phyloP scores from a whole-genome alignment of 805 yeast species.

The Lipomyces kockii region DNA sequence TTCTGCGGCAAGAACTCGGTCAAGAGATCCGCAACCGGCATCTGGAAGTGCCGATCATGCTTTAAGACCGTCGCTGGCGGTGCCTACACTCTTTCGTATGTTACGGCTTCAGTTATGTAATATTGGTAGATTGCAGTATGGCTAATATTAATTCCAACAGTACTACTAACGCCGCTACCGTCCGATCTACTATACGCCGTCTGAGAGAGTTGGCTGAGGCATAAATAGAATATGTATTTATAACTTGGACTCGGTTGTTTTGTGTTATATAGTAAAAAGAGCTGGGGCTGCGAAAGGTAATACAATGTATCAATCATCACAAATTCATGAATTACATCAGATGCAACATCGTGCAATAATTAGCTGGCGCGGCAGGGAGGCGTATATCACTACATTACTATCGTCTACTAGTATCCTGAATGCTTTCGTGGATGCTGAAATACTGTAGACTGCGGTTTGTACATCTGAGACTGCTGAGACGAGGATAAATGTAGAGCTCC shows the following conservation, averaged over 20 bases:
- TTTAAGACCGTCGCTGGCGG: conserved; percentile 99
- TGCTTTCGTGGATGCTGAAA: not conserved
- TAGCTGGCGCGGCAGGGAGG: not conserved
- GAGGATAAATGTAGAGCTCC: not conserved
- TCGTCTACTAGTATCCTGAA: not conserved
- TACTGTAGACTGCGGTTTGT: not conserved
- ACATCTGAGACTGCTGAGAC: not conserved
- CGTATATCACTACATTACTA: not conserved
- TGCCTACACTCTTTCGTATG: conserved; percentile 91
- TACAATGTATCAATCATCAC: conserved; percentile 8
- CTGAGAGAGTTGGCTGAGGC: conserved; percentile 99
- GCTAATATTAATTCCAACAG: conserved; percentile 25
- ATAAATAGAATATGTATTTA: conserved; percentile 52
- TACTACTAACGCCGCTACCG: conserved; percentile 99
- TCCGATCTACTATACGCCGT: conserved; percentile 99
- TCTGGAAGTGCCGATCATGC: conserved; percentile 97
- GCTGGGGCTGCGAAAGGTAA: conserved; percentile 14
- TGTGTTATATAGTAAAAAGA: conserved; percentile 13
- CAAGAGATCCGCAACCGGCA: conserved; percentile 97
- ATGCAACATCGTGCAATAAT: not conserved
- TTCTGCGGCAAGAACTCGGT: conserved; percentile 99
- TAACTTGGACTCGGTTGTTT: conserved; percentile 16
- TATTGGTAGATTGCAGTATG: not conserved
- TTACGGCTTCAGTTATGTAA: not conserved
- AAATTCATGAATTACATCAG: not conserved